Evolutionary conservation across 768 basidiomycete genomes (phyloP).

Genomic region (Lactifluus pinguis): DNA sequence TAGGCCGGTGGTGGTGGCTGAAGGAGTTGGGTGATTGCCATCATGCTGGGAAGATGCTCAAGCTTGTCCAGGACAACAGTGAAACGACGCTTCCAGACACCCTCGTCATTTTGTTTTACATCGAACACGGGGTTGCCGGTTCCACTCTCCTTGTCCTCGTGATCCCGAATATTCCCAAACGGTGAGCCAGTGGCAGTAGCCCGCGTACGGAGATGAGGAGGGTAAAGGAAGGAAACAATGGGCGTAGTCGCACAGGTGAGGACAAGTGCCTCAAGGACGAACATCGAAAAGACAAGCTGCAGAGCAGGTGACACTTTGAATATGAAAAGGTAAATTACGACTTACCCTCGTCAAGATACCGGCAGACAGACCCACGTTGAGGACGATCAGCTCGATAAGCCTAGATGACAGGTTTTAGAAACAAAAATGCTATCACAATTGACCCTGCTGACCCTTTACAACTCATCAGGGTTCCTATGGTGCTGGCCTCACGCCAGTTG

Average conservation of each 20-base stretch:
- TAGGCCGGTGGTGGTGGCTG: slow-evolving; percentile 30
- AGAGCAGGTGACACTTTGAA: background rate
- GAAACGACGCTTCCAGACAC: slow-evolving; percentile 51
- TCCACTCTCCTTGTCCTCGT: slow-evolving; percentile 3
- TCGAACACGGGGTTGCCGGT: background rate
- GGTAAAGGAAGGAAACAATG: slow-evolving; percentile 57
- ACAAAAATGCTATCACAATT: background rate
- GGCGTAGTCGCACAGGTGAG: slow-evolving; percentile 86
- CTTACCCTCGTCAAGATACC: slow-evolving; percentile 57
- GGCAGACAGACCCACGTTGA: slow-evolving; percentile 85
- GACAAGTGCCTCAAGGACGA: slow-evolving; percentile 75
- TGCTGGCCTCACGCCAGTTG: slow-evolving; percentile 67
- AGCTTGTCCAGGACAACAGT: slow-evolving; percentile 84
- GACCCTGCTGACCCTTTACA: slow-evolving; percentile 68
- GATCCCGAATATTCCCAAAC: slow-evolving; percentile 34
- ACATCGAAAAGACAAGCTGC: slow-evolving; percentile 82
- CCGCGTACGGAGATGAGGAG: slow-evolving; percentile 48
- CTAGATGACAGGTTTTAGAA: slow-evolving; percentile 28
- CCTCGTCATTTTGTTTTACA: background rate
- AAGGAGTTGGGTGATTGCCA: slow-evolving; percentile 83
- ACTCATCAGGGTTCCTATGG: slow-evolving; percentile 89
- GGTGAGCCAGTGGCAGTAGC: slow-evolving; percentile 38
- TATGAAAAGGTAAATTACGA: background rate
- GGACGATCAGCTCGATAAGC: slow-evolving; percentile 88
- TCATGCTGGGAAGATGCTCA: slow-evolving; percentile 82